Percentiles rank a stretch among this genome's conserved stretches.
These are phyloP conservation scores for Aegilops umbellulata DNA, from an alignment of 176 grass and related monocot species.

Conservation along the genomic window DNA sequence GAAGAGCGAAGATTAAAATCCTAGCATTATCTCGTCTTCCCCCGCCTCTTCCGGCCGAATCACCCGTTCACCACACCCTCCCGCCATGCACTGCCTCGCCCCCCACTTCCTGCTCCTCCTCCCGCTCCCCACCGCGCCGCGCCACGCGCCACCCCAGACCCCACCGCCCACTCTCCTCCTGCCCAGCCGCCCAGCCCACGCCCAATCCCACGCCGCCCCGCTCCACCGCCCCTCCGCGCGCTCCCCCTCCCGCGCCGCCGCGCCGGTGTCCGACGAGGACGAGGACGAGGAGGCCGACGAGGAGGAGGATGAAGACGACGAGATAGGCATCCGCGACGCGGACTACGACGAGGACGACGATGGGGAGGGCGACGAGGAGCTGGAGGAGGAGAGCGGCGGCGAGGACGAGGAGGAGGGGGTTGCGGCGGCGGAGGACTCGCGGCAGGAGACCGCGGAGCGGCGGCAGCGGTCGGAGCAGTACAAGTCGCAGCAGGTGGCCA, in stretches of 20 bases:
- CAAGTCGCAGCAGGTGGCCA: conserved; percentile 58
- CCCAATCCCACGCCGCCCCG: not conserved
- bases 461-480: conserved; percentile 60
- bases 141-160: conserved; percentile 30
- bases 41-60: conserved; percentile 24
- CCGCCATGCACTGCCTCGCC: conserved; percentile 48
- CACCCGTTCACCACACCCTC: not conserved
- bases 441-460: conserved; percentile 14
- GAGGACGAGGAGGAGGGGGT: conserved; percentile 31
- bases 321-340: conserved; percentile 28
- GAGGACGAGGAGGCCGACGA: conserved; percentile 51
- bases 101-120: conserved; percentile 44
- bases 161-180: conserved; percentile 2
- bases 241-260: conserved; percentile 39
- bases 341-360: conserved; percentile 44
- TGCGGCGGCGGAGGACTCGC: conserved; percentile 15
- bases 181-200: not conserved
- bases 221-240: conserved; percentile 30
- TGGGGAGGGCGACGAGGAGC: conserved; percentile 30
- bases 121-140: conserved; percentile 28
- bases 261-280: conserved; percentile 49
- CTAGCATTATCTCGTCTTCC: conserved; percentile 45
- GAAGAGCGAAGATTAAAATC: conserved; percentile 29
- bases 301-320: conserved; percentile 46
- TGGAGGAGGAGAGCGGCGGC: conserved; percentile 44